Base-by-base conservation (phyloP, 2,329 filamentous ascomycete genomes). In the Ascochyta lentis region DNA sequence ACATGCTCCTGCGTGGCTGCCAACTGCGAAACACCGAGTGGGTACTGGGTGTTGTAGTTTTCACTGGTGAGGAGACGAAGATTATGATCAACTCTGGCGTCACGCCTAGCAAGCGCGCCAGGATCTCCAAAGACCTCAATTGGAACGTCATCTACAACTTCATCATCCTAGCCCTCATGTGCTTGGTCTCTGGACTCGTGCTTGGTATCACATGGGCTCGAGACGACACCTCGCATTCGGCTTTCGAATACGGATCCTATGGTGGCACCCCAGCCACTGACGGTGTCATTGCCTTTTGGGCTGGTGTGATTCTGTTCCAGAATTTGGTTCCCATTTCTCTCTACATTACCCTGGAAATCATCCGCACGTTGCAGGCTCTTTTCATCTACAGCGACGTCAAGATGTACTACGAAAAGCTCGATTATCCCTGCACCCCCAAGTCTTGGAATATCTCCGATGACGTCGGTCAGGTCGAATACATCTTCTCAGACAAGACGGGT, bases 381-480 rank as follows among this genome's bases (percentile, higher is more conserved):
- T 99, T 99, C 81, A 99, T 99, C 71, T 97, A 96, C 80, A 96
- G 89, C 78, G 95, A 99, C 71, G 85, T 91, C 4, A 86, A 89
- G 71, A 99, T 99, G 96, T 99, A 98, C 77, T 96, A 99, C 79
- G 95, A 95, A 53, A 88, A 87, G 68, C 87, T 97, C 63, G 92
- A 96, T 69, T 93, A 96, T 71, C 92, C 94, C 2, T 99, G 96
- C 72, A 92, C 96, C 10, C 95, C 96, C 5, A 98, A 98, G 72
- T 92, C 93, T 0, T 99, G 95, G 95, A 99, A 98, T 73, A 98
- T 99, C 46, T 98, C 94, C 0, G 95, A 99, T 71, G 96, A 99
- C 68, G 83, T 99, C 42, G 95, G 95, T 12, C 95, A 99, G 77
- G 96, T 99, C 60, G 95, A 98, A 77, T 99, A 98, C 80, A 96